Evolutionary conservation across 2,329 filamentous ascomycete species (phyloP), one percentile per base, ranked within the genome.

Genomic region (Mollisiaceae sp.): DNA sequence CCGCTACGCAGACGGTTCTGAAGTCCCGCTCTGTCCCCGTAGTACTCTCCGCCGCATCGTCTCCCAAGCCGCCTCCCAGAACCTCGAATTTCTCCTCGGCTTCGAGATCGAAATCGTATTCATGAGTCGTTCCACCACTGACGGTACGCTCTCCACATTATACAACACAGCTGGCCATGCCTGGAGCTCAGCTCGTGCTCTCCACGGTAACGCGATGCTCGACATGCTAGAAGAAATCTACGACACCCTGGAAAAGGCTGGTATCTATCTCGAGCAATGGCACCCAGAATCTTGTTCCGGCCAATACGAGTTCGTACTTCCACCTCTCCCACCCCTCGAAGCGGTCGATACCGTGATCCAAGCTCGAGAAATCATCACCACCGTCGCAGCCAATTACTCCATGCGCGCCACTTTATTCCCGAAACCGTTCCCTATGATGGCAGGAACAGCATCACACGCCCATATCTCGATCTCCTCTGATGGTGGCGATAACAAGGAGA

Each of bases 101-200:
- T 96, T 95, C 70, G 93, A 97, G 76, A 87, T 96, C 47, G 92
- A 96, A 77, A 86, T 95, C 11, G 83, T 91, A 1, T 88, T 96
- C 69, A 80, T 94, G 69, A 82, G 22, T 72, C 77, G 39, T 71
- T 73, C 8, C 71, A 77, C 32, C 68, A 76, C 18, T 8, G 54
- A 66, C 69, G 45, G 59, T 1, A 71, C 59, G 11, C 72, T 75
- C n/a, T 80, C 78, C 47, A 77, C 78, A 8, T 73, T 78, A 0
- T 81, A 90, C 0, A 75, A 83, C n/a, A 84, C 84, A 8, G 82
- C 83, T 55, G 88, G 87, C 1, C 91, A 94, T 72, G 87, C 88
- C 0, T 94, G 91, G 90, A 89, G 87, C 0, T 85, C 87, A 20
- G 83, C 89, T 52, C 85, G 88, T 1, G 82, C 85, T 18, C 84